Base-by-base conservation (phyloP, 805 yeast genomes). In the Candida khao-thaluensis region DNA sequence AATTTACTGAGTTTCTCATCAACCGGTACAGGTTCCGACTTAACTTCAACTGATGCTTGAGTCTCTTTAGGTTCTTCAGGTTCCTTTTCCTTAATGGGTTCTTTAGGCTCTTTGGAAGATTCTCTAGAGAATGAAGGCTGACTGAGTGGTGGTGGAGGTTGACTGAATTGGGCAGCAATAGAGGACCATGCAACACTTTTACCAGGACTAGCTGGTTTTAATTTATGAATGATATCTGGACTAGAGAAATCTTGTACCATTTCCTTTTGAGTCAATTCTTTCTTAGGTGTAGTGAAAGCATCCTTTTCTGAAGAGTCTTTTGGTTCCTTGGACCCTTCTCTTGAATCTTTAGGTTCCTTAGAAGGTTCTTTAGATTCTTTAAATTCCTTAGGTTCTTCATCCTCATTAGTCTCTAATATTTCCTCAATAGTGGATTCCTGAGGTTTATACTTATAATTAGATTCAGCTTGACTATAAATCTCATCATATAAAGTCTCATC, bases 121-220 rank as follows among this genome's bases (percentile, higher is more conserved):
- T 30, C 34, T 20, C 17, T 21, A 7, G 25, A 20, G 8, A 21
- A 30, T 4, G 9, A 9, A 9, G 26, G 35, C 14, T 17, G 24
- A 10, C 10, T 8, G 7, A 15, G 11, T n/a, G 12, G 36, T 3
- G 49, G 11, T 17, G 38, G 40, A 9, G 47, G 45, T 17, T 44
- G 49, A 21, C 48, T 40, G 6, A 57, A 72, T 5, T 24, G 36
- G 22, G 75, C 74, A 4, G 79, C 81, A 4, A 79, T 79, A 1
- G 78, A 63, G 0, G 82, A 67, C 68, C 81, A 78, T 51, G 77
- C 77, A 7, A 79, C 77, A 48, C 72, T 72, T 5, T 71, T 57
- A 9, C 82, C 82, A 5, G 75, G 64, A 3, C 76, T 61, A 1
- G 82, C 80, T 1, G 83, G 82, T 51, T 74, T 76, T 46, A 76